Evolutionary conservation across 371 early-diverging fungal genomes (phyloP).

Genomic region (Choanephora cucurbitarum): DNA sequence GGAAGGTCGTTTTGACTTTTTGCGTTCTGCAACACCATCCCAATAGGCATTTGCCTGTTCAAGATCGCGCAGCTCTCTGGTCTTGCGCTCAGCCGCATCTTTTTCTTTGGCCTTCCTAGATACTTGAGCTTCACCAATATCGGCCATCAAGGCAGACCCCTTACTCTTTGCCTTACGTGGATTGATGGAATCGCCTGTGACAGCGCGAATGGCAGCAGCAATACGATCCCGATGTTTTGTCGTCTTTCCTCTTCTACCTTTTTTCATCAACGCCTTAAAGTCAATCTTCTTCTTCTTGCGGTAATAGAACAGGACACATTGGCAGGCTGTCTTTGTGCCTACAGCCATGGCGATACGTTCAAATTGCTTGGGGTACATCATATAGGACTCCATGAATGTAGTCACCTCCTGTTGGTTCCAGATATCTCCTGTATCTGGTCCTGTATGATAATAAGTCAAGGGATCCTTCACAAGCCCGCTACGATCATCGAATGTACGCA

Average conservation of each 20-base stretch:
- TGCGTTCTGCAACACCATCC: slow-evolving; percentile 43
- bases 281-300: slow-evolving; percentile 85
- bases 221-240: slow-evolving; percentile 44
- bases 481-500: slow-evolving; percentile 62
- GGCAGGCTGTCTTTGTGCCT: slow-evolving; percentile 77
- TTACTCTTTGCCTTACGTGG: slow-evolving; percentile 56
- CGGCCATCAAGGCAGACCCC: slow-evolving; percentile 63
- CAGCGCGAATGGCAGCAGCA: slow-evolving; percentile 47
- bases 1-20: slow-evolving; percentile 24
- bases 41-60: slow-evolving; percentile 47
- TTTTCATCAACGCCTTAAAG: slow-evolving; percentile 73
- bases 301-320: slow-evolving; percentile 92
- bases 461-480: slow-evolving; percentile 68
- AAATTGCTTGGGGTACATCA: slow-evolving; percentile 89
- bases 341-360: slow-evolving; percentile 79
- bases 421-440: slow-evolving; percentile 54
- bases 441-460: slow-evolving; percentile 61
- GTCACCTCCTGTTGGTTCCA: slow-evolving; percentile 87
- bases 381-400: slow-evolving; percentile 75
- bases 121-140: slow-evolving; percentile 64
- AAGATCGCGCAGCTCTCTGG: slow-evolving; percentile 40
- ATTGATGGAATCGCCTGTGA: slow-evolving; percentile 30
- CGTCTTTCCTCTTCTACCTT: slow-evolving; percentile 54
- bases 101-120: slow-evolving; percentile 53
- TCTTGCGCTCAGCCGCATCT: slow-evolving; percentile 44